Conservation (phyloP, 495 filamentous ascomycete genomes). For the Penicillium soppii region DNA sequence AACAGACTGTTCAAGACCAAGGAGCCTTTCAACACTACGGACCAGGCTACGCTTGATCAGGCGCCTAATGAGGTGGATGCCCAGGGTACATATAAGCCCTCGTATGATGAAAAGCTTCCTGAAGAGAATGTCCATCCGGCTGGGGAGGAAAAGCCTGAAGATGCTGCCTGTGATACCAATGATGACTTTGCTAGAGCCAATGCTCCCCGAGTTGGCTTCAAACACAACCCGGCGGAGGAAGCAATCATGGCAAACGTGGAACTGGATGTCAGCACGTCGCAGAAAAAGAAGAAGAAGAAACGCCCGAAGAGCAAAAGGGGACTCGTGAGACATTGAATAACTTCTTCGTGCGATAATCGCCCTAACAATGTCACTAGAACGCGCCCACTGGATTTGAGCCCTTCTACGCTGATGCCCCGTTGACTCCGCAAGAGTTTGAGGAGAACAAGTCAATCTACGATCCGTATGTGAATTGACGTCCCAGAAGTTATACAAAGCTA, state of each 20-base stretch:
- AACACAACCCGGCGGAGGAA: slow-evolving; percentile 9
- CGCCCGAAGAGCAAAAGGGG: slow-evolving; percentile 50
- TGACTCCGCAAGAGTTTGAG: slow-evolving; percentile 63
- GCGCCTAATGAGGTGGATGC: too few relatives aligned
- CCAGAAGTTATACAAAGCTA: not conserved
- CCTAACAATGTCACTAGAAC: slow-evolving; percentile 26
- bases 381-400: slow-evolving; percentile 66
- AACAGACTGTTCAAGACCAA: too few relatives aligned
- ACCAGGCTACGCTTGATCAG: too few relatives aligned
- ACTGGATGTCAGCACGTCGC: not conserved
- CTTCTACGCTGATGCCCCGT: slow-evolving; percentile 72
- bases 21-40: too few relatives aligned
- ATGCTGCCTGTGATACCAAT: not conserved
- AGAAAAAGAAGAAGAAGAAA: slow-evolving; percentile 34
- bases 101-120: too few relatives aligned
- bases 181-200: too few relatives aligned
- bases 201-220: not conserved
- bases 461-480: slow-evolving; percentile 6
- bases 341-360: not conserved
- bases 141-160: too few relatives aligned
- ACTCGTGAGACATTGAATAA: slow-evolving; percentile 22
- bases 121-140: too few relatives aligned
- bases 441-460: slow-evolving; percentile 62
- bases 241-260: slow-evolving; percentile 9
- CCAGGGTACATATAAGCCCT: too few relatives aligned